These are phyloP conservation scores for Carex pumila DNA, from an alignment of 176 grass and related monocot species.

Conservation along the genomic window DNA sequence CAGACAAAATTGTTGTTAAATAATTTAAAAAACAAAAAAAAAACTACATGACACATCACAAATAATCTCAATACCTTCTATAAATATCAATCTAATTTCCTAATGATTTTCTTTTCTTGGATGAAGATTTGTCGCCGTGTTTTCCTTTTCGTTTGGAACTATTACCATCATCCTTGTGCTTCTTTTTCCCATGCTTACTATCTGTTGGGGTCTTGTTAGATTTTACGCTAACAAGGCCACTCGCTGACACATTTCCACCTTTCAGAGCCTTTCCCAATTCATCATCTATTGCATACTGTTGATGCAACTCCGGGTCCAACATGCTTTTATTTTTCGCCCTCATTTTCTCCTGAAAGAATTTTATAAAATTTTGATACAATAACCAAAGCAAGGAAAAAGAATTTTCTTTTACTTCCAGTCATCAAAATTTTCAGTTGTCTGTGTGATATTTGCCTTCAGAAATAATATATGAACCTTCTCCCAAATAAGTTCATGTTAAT, in stretches of 20 bases:
- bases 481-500: neutral
- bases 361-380: neutral
- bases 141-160: conserved; percentile 68
- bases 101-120: conserved; percentile 58
- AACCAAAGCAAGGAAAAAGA: neutral
- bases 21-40: neutral
- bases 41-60: neutral
- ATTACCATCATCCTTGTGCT: conserved; percentile 20
- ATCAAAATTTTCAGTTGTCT: neutral
- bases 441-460: neutral
- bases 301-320: conserved; percentile 44
- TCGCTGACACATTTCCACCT: conserved; percentile 48
- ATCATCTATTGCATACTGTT: conserved; percentile 56
- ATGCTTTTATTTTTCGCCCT: conserved; percentile 36
- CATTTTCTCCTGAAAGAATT: conserved; percentile 54
- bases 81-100: neutral
- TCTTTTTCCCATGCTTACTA: conserved; percentile 37
- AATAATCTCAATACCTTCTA: neutral
- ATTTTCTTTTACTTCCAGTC: neutral
- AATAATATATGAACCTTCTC: neutral
- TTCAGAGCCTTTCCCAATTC: conserved; percentile 63
- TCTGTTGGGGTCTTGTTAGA: conserved; percentile 38
- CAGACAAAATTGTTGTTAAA: conserved; percentile 4
- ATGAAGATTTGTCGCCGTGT: conserved; percentile 44
- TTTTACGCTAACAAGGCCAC: conserved; percentile 75